Evolutionary conservation across 129 eudicot species (phyloP), one percentile per base, ranked within the genome.

Genomic region (Flaveria bidentis): DNA sequence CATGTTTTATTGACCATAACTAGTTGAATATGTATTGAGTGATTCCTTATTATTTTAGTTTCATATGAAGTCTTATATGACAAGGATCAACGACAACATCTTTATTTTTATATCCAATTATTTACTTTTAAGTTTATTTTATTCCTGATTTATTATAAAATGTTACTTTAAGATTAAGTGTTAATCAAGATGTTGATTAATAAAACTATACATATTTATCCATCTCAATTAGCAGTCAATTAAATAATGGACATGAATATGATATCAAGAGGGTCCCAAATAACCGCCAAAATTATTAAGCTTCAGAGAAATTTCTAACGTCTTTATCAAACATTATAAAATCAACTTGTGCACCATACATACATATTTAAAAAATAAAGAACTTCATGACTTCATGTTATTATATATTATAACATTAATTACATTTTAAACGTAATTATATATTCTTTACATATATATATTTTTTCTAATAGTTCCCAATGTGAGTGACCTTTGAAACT

Each of bases 201-300:
- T 68, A 68, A 68, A 11, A 44, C n/a, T 20, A 18, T 0, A 0
- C 20, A 44, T 18, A 36, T 17, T 9, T 36, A 36, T 30, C 4
- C 28, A 52, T 30, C 33, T 72, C 16, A n/a, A 71, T 30, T 28
- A 16, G 41, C 41, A 5, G 44, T n/a, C 17, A 72, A 36, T 72
- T 72, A 52, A 72, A 33, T 72, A 68, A 68, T 44, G 5, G 12
- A 18, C 30, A 33, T 18, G 52, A 73, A 57, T 58, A 36, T 73
- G 56, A 41, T 23, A 58, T 73, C 33, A 14, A 12, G 45, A 23
- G 78, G 56, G 57, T 25, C 57, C 69, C 57, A 44, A 15, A 74
- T 75, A 75, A 63, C 79, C 72, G 79, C 72, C 79, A 75, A 75
- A 63, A 75, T 7, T 49, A 63, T 30, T 64, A 49, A 75, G 72